Base-by-base conservation (phyloP, 805 yeast genomes). In the Candida ponderosae region DNA sequence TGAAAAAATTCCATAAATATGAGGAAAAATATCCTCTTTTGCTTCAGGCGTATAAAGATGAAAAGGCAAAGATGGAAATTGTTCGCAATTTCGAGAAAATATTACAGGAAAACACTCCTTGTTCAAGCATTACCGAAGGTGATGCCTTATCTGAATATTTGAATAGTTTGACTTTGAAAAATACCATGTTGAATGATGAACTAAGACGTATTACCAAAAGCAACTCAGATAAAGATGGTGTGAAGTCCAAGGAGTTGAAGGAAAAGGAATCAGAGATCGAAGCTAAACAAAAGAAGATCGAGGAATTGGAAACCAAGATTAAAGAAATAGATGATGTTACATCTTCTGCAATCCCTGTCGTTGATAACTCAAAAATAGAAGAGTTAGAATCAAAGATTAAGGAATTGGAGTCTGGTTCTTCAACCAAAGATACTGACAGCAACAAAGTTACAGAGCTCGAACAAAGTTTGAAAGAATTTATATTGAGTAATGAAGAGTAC, bases 11-110 rank as follows among this genome's bases (percentile, higher is more conserved):
- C 51, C 76, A 71, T 39, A 88, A 87, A 56, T 90, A 89, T 57
- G 97, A 90, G 56, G 82, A 81, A 35, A 88, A 87, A 56, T 90
- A 93, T 54, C 98, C 98, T 0, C 63, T 77, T 31, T 64, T 90
- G 14, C 68, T 88, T 35, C 81, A 81, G 32, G 96, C 97, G 0
- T 93, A 86, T 62, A 84, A 87, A 52, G 63, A 70, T 1, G 96
- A 89, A 56, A 86, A 83, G 61, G 65, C 71, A 35, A 82, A 79
- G 48, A 63, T 70, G 2, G 79, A 73, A 33, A 66, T 80, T 32
- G 70, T 88, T 8, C 64, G 54, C 5, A 51, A 63, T 0, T 81
- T 89, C 47, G 96, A 87, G 52, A 75, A 65, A 39, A 72, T 82
- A 13, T 61, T 90, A 41, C 68, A 74, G 36, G 97, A 90, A 49